Percentiles rank a stretch among this genome's conserved stretches.
These are phyloP conservation scores for Sporodiniella umbellata DNA, from an alignment of 371 early-diverging fungal genomes.

Conservation along the genomic window DNA sequence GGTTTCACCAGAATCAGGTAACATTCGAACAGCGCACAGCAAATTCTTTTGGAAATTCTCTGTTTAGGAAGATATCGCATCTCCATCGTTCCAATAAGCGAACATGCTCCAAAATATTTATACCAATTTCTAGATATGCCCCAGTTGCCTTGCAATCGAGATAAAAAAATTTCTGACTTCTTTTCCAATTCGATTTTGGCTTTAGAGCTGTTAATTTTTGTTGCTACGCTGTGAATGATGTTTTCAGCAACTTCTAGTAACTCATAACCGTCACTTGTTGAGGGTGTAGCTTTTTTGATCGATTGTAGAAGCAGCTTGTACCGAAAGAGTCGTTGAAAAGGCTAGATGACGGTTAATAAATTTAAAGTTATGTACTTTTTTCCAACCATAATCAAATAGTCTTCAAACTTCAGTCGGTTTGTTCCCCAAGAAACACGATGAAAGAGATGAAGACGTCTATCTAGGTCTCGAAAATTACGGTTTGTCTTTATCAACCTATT, in stretches of 20 bases:
- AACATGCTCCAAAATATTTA: slow-evolving; percentile 32
- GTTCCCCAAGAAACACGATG: slow-evolving; percentile 18
- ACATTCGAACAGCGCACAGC: slow-evolving; percentile 53
- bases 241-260: slow-evolving; percentile 25
- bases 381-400: slow-evolving; percentile 48
- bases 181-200: slow-evolving; percentile 28
- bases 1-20: slow-evolving; percentile 54
- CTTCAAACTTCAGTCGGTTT: slow-evolving; percentile 34
- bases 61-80: slow-evolving; percentile 22
- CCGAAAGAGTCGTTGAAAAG: slow-evolving; percentile 44
- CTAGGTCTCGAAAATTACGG: slow-evolving; percentile 16
- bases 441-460: slow-evolving; percentile 23
- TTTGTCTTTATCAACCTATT: slow-evolving; percentile 26
- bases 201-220: slow-evolving; percentile 29
- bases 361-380: background rate
- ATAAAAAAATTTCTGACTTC: slow-evolving; percentile 36
- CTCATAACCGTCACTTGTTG: slow-evolving; percentile 27
- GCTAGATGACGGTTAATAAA: slow-evolving; percentile 17
- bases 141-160: slow-evolving; percentile 39
- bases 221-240: slow-evolving; percentile 29
- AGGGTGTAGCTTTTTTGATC: slow-evolving; percentile 31
- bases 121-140: slow-evolving; percentile 34
- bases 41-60: slow-evolving; percentile 24
- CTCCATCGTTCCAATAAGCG: slow-evolving; percentile 41
- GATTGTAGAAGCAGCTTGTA: slow-evolving; percentile 37